Evolutionary conservation across 768 basidiomycete species (phyloP).

Genomic region (Phaffia australis): DNA sequence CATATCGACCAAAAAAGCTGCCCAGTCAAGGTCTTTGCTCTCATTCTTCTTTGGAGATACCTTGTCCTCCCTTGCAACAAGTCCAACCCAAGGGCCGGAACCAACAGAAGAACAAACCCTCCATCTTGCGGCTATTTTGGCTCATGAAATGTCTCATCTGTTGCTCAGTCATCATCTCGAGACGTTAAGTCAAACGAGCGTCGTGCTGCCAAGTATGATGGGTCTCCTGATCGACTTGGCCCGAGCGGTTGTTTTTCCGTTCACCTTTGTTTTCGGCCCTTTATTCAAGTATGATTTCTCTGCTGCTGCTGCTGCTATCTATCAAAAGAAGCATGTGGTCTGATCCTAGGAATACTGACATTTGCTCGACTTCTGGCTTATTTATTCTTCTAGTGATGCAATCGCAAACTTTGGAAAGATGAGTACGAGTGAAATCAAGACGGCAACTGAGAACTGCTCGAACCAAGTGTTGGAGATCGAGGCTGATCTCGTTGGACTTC

Average conservation of each 20-base stretch:
- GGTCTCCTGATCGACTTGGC: conserved; percentile 66
- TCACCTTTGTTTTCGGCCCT: conserved; percentile 56
- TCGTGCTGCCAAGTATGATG: conserved; percentile 68
- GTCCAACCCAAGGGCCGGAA: conserved; percentile 36
- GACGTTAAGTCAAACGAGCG: conserved; percentile 70
- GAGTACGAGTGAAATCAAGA: conserved; percentile 44
- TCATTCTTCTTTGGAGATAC: neutral
- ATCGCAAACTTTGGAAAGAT: conserved; percentile 69
- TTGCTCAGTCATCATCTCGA: conserved; percentile 84
- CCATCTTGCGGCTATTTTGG: conserved; percentile 77
- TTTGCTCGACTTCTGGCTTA: conserved; percentile 50
- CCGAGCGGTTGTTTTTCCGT: conserved; percentile 68
- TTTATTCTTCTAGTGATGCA: conserved; percentile 81
- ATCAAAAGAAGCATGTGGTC: conserved; percentile 21
- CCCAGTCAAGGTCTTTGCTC: neutral
- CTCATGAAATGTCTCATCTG: conserved; percentile 89
- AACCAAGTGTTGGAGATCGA: conserved; percentile 76
- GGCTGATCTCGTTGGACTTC: conserved; percentile 76
- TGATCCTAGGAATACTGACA: conserved; percentile 30
- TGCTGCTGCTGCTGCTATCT: conserved; percentile 27
- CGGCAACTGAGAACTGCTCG: conserved; percentile 49
- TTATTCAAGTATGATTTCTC: neutral
- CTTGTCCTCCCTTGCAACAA: neutral
- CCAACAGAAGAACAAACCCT: conserved; percentile 75
- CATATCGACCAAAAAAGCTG: neutral